phyloP scores from a whole-genome alignment of 371 early-diverging fungal species.

The Mortierella sp. region DNA sequence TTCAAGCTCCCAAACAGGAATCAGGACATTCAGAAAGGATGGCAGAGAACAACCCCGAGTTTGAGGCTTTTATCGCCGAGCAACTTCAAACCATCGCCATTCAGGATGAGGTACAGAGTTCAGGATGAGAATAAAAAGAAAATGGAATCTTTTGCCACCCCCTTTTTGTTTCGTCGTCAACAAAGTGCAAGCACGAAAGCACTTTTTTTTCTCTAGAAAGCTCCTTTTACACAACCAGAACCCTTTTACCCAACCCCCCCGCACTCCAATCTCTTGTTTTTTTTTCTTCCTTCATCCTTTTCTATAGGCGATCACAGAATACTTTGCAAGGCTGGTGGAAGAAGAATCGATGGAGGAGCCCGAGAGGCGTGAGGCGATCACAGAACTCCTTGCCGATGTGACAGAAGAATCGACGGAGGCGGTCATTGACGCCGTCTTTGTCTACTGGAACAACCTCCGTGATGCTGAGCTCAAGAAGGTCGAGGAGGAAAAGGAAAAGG shows the following conservation, averaged over 20 bases:
- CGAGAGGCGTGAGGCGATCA: slow-evolving; percentile 69
- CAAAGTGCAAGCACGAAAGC: no score
- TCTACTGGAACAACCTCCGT: slow-evolving; percentile 50
- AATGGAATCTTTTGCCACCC: background rate
- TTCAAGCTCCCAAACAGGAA: background rate
- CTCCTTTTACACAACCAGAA: background rate
- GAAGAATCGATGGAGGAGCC: slow-evolving; percentile 69
- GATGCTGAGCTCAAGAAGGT: slow-evolving; percentile 57
- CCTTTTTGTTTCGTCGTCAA: no score
- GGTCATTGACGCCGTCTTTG: slow-evolving; percentile 48
- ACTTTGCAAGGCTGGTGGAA: slow-evolving; percentile 68
- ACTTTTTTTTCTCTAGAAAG: background rate
- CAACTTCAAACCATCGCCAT: slow-evolving; percentile 40
- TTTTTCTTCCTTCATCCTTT: background rate
- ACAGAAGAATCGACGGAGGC: slow-evolving; percentile 50
- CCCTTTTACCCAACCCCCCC: background rate
- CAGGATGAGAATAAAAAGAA: background rate
- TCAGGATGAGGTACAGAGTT: slow-evolving; percentile 41
- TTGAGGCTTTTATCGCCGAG: slow-evolving; percentile 49
- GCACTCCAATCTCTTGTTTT: background rate
- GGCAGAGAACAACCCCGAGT: slow-evolving; percentile 39
- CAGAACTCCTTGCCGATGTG: slow-evolving; percentile 67
- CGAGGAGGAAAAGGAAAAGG: slow-evolving; percentile 59
- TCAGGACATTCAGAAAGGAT: slow-evolving; percentile 8
- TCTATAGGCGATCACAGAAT: slow-evolving; percentile 61